Evolutionary conservation across 345 rosid genomes (phyloP).

Genomic region (Lagerstroemia speciosa): DNA sequence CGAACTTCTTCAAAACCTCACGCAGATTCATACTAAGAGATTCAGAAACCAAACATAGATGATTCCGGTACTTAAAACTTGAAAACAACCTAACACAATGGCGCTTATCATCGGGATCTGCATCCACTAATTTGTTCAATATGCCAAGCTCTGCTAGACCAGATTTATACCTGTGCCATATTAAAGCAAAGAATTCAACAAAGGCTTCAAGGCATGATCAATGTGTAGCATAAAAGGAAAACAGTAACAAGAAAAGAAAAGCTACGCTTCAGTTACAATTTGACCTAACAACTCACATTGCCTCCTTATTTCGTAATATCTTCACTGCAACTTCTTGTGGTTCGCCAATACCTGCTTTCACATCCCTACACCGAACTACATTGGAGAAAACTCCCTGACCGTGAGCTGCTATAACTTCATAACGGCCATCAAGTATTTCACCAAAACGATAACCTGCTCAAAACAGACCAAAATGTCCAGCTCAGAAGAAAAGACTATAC

Average conservation of each 20-base stretch:
- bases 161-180: conserved; percentile 78
- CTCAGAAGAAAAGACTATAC: too few species aligned
- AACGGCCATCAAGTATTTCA: conserved; percentile 87
- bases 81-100: conserved; percentile 90
- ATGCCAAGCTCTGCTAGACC: conserved; percentile 87
- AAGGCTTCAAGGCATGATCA: neutral
- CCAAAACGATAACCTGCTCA: conserved; percentile 82
- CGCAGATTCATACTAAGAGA: conserved; percentile 99
- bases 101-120: conserved; percentile 85
- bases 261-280: neutral
- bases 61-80: conserved; percentile 92
- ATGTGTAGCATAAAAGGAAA: conserved; percentile 2
- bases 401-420: conserved; percentile 92
- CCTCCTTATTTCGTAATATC: conserved; percentile 88
- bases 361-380: conserved; percentile 89
- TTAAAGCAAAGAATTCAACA: conserved; percentile 3
- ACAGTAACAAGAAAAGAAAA: neutral
- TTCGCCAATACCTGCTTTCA: conserved; percentile 56
- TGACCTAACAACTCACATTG: conserved; percentile 44
- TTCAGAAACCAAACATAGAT: conserved; percentile 97
- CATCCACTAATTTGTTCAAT: conserved; percentile 82
- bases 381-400: conserved; percentile 97
- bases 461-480: conserved; percentile 1
- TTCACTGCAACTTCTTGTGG: conserved; percentile 93
- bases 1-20: conserved; percentile 98